A percentile compares a stretch with the other conserved stretches of the same genome.
These are phyloP conservation scores for Dipteronia sinensis DNA, from an alignment of 345 rosid genomes.

Conservation along the genomic window DNA sequence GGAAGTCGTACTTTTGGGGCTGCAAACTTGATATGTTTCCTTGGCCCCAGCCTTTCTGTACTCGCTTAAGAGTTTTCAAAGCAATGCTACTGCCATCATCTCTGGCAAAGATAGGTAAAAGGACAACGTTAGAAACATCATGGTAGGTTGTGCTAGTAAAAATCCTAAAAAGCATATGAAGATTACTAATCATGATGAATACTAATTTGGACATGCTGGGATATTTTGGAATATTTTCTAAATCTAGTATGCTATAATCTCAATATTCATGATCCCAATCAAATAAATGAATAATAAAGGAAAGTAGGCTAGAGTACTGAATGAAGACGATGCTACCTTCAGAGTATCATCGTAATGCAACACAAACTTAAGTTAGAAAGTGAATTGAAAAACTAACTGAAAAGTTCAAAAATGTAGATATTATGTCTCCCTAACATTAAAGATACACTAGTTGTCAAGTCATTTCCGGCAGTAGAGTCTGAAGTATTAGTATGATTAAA, in stretches of 20 bases:
- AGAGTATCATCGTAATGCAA: background rate
- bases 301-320: background rate
- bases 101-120: constrained; percentile 50
- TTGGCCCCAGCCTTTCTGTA: constrained; percentile 87
- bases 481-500: background rate
- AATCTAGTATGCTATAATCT: background rate
- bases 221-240: background rate
- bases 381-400: background rate
- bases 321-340: background rate
- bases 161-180: background rate
- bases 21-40: constrained; percentile 56
- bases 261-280: background rate
- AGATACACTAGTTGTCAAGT: background rate
- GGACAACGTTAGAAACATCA: constrained; percentile 13
- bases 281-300: background rate
- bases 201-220: background rate
- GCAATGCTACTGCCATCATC: constrained; percentile 95
- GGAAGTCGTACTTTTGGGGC: constrained; percentile 49
- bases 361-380: background rate
- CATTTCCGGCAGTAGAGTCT: background rate
- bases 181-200: background rate
- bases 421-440: background rate
- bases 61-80: constrained; percentile 62
- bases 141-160: background rate
- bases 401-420: background rate